A percentile compares a stretch with the other conserved stretches of the same genome.
Evolutionary conservation across 345 rosid genomes (phyloP).

Genomic region (Noccaea bulbosa): DNA sequence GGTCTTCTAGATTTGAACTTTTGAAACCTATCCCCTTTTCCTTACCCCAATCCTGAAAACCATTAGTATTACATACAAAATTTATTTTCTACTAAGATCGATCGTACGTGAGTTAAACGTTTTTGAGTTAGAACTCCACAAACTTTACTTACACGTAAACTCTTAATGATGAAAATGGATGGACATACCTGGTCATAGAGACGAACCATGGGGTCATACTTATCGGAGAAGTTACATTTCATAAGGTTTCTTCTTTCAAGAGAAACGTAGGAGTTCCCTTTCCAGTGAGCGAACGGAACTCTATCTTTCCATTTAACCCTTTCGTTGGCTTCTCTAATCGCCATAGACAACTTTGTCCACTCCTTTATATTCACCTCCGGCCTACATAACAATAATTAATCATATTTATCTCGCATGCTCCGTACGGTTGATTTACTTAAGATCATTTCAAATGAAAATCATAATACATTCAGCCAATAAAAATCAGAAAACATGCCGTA

Average conservation of each 20-base stretch:
- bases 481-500: too few species aligned
- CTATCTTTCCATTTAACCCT: conserved; percentile 61
- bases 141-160: neutral
- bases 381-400: conserved; percentile 44
- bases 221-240: conserved; percentile 53
- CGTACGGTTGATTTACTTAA: too few species aligned
- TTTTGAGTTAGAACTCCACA: neutral
- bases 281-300: conserved; percentile 69
- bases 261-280: conserved; percentile 54
- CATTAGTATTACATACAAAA: neutral
- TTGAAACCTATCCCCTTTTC: conserved; percentile 46
- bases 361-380: conserved; percentile 68
- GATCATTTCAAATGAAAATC: too few species aligned
- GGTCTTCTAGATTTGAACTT: conserved; percentile 50
- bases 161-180: neutral
- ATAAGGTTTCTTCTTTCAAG: conserved; percentile 46
- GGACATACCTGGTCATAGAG: conserved; percentile 45
- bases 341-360: conserved; percentile 51
- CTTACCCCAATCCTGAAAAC: conserved; percentile 47
- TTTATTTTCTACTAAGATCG: neutral
- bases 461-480: too few species aligned
- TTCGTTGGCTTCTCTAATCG: conserved; percentile 48
- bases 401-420: too few species aligned
- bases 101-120: neutral
- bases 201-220: conserved; percentile 48